phyloP scores from a whole-genome alignment of 2,329 filamentous ascomycete species.

The Microsporum audouinii region DNA sequence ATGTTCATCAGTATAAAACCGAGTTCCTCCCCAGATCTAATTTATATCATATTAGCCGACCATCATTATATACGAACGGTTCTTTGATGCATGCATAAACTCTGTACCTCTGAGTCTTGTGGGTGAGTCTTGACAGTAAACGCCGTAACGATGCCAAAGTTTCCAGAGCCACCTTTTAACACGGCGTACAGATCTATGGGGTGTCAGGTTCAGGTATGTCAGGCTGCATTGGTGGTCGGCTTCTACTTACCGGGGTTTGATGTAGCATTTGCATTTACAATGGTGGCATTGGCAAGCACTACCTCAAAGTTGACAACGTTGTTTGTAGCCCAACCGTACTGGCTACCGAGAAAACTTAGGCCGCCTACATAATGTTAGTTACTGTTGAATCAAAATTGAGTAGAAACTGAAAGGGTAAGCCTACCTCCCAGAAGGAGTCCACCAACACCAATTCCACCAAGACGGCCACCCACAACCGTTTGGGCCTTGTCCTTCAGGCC shows the following conservation, averaged over 20 bases:
- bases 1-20: conserved; percentile 29
- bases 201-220: background rate
- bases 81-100: background rate
- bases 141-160: conserved; percentile 35
- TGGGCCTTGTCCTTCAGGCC: conserved; percentile 23
- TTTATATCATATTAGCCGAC: conserved; percentile 7
- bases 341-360: conserved; percentile 24
- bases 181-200: conserved; percentile 27
- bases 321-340: conserved; percentile 24
- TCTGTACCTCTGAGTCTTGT: conserved; percentile 18
- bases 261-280: conserved; percentile 21
- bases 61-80: background rate
- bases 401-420: conserved; percentile 8
- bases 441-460: conserved; percentile 40
- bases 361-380: conserved; percentile 12
- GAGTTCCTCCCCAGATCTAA: conserved; percentile 39
- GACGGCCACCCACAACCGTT: conserved; percentile 35
- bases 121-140: conserved; percentile 28
- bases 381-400: background rate
- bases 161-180: conserved; percentile 35
- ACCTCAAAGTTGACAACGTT: conserved; percentile 26
- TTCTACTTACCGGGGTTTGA: conserved; percentile 15
- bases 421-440: conserved; percentile 37
- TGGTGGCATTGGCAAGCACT: conserved; percentile 26
- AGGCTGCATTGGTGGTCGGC: conserved; percentile 28